Evolutionary conservation across 1,139 yeast species (phyloP), one percentile per base, ranked within the genome.

Genomic region (Saccharomycopsis crataegensis): DNA sequence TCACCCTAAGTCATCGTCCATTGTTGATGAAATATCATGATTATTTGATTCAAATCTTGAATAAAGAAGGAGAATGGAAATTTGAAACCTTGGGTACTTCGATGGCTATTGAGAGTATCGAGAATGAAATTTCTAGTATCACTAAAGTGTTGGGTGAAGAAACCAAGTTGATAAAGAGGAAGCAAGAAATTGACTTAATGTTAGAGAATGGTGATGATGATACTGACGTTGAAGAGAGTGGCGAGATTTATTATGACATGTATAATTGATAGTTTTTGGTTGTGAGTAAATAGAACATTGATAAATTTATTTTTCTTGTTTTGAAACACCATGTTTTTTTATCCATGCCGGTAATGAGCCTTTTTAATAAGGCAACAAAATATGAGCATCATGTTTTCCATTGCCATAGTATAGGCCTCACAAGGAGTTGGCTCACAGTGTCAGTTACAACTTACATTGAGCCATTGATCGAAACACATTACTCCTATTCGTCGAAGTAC

Each of bases 1-100:
- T 91, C 56, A 89, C 97, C 1, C 79, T 91, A 58, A 82, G 91
- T 49, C 96, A 90, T 67, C 79, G 97, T 53, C 95, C 96, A 41
- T 76, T 89, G 53, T 74, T 91, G 65, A 79, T 88, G 72, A 86
- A 88, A 67, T 90, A 89, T 67, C 98, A 91, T 68, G 91, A 85
- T 62, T 74, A 76, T 54, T 68, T 86, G 48, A 70, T 90, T 55
- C 91, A 89, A 56, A 78, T 85, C 41, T 32, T 44, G 3, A 49
- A 54, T 31, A 51, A 49, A 77, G 76, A 50, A 71, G 77, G 54
- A 77, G 80, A 73, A 33, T 80, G 82, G 79, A 69, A 70, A 40
- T 70, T 76, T 56, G 75, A 70, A 46, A 72, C 71, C 60, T 62
- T 78, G 76, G 75, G 82, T 1, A 74, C 81, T 14, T 84, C 79